phyloP scores from a whole-genome alignment of 2,329 filamentous ascomycete genomes.

The Nothopassalora personata region DNA sequence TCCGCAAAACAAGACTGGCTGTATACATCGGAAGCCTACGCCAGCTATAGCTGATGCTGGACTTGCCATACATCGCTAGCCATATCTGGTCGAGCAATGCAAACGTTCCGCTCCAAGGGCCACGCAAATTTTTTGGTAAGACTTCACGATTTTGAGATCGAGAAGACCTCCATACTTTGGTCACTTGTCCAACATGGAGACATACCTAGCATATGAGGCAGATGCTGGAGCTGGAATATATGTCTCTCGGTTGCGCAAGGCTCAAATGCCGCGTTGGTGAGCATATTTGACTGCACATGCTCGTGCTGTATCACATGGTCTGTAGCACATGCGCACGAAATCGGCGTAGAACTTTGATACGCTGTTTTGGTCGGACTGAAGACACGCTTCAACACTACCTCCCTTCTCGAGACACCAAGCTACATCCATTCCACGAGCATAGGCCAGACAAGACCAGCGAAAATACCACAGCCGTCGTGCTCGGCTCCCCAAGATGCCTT shows the following conservation, averaged over 20 bases:
- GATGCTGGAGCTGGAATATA: not conserved
- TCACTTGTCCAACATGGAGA: not conserved
- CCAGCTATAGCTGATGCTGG: not conserved
- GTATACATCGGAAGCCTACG: not conserved
- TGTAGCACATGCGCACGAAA: not conserved
- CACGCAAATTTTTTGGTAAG: not conserved
- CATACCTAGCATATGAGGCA: not conserved
- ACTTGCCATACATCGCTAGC: not conserved
- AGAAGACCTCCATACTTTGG: not conserved
- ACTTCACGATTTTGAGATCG: not conserved
- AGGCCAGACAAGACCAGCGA: not conserved
- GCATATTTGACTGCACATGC: not conserved
- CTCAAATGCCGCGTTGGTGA: not conserved
- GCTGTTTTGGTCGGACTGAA: not conserved
- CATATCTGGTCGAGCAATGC: not conserved
- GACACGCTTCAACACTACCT: not conserved
- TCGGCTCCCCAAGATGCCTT: not conserved
- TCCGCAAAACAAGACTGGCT: not conserved
- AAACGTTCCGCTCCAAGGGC: not conserved
- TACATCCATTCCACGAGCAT: not conserved
- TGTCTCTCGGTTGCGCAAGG: not conserved
- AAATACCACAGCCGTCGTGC: not conserved
- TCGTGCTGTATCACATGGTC: not conserved
- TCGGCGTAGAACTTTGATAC: not conserved
- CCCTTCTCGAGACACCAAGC: not conserved